Evolutionary conservation across 208 protist species (phyloP).

Genomic region (Blechomonas ayalai): DNA sequence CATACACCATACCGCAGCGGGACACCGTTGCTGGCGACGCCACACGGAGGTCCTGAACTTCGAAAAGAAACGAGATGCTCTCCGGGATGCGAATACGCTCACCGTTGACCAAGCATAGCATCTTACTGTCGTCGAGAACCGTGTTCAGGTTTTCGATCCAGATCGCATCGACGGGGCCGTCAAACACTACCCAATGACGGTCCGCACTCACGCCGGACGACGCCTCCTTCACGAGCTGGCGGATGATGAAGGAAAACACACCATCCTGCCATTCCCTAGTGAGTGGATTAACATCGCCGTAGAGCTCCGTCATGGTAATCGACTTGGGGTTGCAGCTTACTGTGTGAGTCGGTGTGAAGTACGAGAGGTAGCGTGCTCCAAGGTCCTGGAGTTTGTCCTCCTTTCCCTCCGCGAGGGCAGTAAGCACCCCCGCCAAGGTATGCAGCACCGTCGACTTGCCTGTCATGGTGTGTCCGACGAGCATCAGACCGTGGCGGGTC

Average conservation of each 20-base stretch:
- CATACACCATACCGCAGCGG: slow-evolving; percentile 98
- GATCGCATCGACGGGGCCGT: slow-evolving; percentile 97
- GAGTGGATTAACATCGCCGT: slow-evolving; percentile 92
- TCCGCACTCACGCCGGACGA: slow-evolving; percentile 10
- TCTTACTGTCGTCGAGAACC: slow-evolving; percentile 97
- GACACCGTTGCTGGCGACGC: slow-evolving; percentile 98
- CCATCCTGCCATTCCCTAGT: slow-evolving; percentile 96
- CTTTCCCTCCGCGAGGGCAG: slow-evolving; percentile 15
- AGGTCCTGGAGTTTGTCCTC: slow-evolving; percentile 21
- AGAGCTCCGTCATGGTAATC: slow-evolving; percentile 94
- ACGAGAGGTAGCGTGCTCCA: slow-evolving; percentile 43
- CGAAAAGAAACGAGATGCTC: slow-evolving; percentile 94
- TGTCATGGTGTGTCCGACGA: slow-evolving; percentile 93
- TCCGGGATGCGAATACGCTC: slow-evolving; percentile 93
- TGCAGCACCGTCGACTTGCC: slow-evolving; percentile 90
- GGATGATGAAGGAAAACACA: slow-evolving; percentile 87
- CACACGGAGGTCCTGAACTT: slow-evolving; percentile 96
- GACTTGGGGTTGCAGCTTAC: slow-evolving; percentile 92
- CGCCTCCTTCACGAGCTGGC: slow-evolving; percentile 66
- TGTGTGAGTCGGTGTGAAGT: slow-evolving; percentile 55
- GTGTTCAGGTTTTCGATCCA: slow-evolving; percentile 99
- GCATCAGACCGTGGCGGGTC: slow-evolving; percentile 89
- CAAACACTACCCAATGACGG: slow-evolving; percentile 95
- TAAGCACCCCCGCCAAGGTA: slow-evolving; percentile 64
- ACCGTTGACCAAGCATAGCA: slow-evolving; percentile 95